Percentiles rank a stretch among this genome's conserved stretches.
Evolutionary conservation across 345 rosid species (phyloP).

Genomic region (Eutrema japonicum): DNA sequence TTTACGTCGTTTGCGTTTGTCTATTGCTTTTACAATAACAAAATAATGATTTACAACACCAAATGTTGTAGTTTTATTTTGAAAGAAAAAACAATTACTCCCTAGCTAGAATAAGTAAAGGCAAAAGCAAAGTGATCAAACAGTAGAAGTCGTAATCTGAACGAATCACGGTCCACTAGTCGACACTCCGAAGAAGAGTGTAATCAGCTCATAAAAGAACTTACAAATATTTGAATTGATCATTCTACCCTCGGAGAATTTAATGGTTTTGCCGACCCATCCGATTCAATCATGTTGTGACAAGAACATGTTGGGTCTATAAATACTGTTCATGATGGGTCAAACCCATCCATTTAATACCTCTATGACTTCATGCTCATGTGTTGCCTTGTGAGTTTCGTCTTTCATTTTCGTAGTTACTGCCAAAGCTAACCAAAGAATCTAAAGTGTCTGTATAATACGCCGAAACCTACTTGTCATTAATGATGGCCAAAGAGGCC

Average conservation of each 20-base stretch:
- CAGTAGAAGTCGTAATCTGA: slow-evolving; percentile 7
- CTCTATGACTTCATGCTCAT: slow-evolving; percentile 35
- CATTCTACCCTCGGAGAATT: neutral
- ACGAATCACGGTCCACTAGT: neutral
- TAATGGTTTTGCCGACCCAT: slow-evolving; percentile 33
- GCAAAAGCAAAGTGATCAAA: neutral
- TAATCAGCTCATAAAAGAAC: slow-evolving; percentile 11
- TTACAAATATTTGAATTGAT: slow-evolving; percentile 7
- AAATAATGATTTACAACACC: neutral
- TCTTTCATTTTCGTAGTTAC: slow-evolving; percentile 37
- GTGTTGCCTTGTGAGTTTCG: slow-evolving; percentile 28
- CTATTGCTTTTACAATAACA: neutral
- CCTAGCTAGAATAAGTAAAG: neutral
- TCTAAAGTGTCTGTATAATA: slow-evolving; percentile 20
- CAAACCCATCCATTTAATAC: slow-evolving; percentile 39
- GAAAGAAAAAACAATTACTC: neutral
- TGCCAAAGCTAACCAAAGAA: slow-evolving; percentile 33
- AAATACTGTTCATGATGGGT: slow-evolving; percentile 37
- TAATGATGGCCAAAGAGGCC: slow-evolving; percentile 15
- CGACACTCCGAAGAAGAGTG: slow-evolving; percentile 2
- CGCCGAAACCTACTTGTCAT: slow-evolving; percentile 29
- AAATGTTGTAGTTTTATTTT: neutral
- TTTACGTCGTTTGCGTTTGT: neutral
- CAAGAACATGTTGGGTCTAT: slow-evolving; percentile 42
- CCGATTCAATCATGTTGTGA: slow-evolving; percentile 36